Percentiles rank a stretch among this genome's conserved stretches.
Conservation (phyloP, 202 grass and related monocot species). For the Eragrostis tef region DNA sequence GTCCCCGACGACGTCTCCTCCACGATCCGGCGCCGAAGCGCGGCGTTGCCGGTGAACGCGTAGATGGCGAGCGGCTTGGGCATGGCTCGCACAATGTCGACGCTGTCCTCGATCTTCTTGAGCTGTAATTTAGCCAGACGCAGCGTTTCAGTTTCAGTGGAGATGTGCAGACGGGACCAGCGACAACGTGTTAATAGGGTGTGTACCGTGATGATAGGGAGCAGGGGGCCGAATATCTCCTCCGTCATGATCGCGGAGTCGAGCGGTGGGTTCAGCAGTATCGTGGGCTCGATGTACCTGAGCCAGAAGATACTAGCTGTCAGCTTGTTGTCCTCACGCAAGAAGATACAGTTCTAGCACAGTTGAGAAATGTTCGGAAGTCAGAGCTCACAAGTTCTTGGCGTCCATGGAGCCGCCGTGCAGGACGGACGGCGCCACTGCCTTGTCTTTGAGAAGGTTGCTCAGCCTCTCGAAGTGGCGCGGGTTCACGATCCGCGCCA, state of each 20-base stretch:
- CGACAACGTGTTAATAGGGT: neutral
- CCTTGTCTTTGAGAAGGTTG: slow-evolving; percentile 54
- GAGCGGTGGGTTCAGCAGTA: slow-evolving; percentile 83
- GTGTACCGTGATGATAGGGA: slow-evolving; percentile 86
- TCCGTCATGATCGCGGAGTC: slow-evolving; percentile 89
- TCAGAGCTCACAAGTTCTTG: slow-evolving; percentile 74
- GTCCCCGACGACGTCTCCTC: slow-evolving; percentile 84
- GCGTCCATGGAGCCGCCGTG: slow-evolving; percentile 70
- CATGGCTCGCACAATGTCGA: slow-evolving; percentile 61
- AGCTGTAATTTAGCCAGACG: slow-evolving; percentile 44
- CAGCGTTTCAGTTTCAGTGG: neutral
- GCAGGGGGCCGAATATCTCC: slow-evolving; percentile 90
- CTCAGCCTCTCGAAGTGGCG: slow-evolving; percentile 73
- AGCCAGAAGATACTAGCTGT: neutral
- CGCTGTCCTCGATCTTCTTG: slow-evolving; percentile 88
- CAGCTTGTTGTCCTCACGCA: neutral
- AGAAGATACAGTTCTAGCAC: neutral
- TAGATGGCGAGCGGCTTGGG: slow-evolving; percentile 83
- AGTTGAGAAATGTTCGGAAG: neutral
- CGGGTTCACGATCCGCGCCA: slow-evolving; percentile 68
- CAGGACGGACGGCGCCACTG: slow-evolving; percentile 62
- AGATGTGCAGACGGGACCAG: neutral
- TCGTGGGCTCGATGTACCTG: slow-evolving; percentile 90
- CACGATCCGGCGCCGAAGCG: slow-evolving; percentile 55
- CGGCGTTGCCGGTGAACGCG: slow-evolving; percentile 66